Base-by-base conservation (phyloP, 2,329 filamentous ascomycete genomes). In the Teratosphaeria nubilosa region DNA sequence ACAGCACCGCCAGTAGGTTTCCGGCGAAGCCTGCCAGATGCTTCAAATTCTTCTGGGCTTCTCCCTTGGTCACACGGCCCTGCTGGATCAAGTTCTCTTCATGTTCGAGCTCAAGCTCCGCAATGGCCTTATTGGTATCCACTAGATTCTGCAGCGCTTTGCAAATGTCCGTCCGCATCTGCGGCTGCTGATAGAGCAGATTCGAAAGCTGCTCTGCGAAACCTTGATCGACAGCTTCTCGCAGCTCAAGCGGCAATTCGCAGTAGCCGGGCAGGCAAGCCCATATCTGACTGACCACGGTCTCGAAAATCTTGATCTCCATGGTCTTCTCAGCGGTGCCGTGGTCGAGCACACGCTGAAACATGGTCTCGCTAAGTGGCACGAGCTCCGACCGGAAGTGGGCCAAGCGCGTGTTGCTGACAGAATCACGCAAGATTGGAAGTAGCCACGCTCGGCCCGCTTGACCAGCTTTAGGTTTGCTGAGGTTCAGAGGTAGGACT, bases 301-400 rank as follows among this genome's bases (percentile, higher is more conserved):
- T 97, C 75, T 99, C 92, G 71, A 94, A 99, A 59, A 99, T 95
- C 79, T 99, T 99, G 70, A 94, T 83, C 72, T 97, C 91, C 82
- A 96, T 91, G 0, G 90, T 94, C 79, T 96, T 96, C 69, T 92
- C 88, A 14, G 84, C 85, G 24, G 83, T 78, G 14, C 88, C 89
- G 66, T 95, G 88, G 61, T 95, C 87, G 53, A 96, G 77, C 5
- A 97, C 88, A 64, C 83, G 85, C 71, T 97, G 90, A 72, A 92
- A 96, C 79, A 99, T 88, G 54, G 82, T 76, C 71, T 96, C 88
- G 70, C 92, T 97, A 25, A 99, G 78, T 16, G 94, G 91, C 5
- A 96, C 85, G 73, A 99, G 85, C 68, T 95, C 90, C 2, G 80
- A 77, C 65, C 86, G 86, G 80, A 99, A 99, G 72, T 96, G 91